phyloP scores from a whole-genome alignment of 2,329 filamentous ascomycete species.

The Raffaelea deltoideospora region DNA sequence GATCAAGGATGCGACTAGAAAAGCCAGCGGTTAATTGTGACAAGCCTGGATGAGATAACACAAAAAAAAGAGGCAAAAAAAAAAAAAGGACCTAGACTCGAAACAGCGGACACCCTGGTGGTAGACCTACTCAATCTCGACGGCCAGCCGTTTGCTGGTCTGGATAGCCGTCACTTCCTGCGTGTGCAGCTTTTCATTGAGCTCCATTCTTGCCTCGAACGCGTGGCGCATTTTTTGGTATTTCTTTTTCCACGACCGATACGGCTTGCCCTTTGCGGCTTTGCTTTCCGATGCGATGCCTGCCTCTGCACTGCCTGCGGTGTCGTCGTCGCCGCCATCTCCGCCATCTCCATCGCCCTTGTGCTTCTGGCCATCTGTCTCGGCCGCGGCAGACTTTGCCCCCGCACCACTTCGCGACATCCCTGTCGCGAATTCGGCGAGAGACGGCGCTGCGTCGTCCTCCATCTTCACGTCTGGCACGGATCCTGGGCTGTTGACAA shows the following conservation, averaged over 20 bases:
- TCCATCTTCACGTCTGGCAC: conserved; percentile 25
- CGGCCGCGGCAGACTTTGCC: neutral
- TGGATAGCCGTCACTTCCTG: conserved; percentile 68
- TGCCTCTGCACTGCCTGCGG: conserved; percentile 7
- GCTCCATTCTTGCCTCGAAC: conserved; percentile 64
- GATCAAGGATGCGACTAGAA: conserved; percentile 67
- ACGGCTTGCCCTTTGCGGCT: conserved; percentile 26
- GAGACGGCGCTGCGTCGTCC: conserved; percentile 12
- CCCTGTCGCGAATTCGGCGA: too few species aligned
- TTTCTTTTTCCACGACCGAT: conserved; percentile 77
- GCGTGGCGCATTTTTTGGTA: conserved; percentile 78
- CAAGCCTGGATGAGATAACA: neutral
- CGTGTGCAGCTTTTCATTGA: conserved; percentile 69
- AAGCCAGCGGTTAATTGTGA: conserved; percentile 8
- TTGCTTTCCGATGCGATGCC: conserved; percentile 12
- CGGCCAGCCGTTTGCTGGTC: conserved; percentile 67
- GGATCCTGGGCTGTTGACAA: conserved; percentile 12
- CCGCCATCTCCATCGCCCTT: conserved; percentile 3
- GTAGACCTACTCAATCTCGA: conserved; percentile 73
- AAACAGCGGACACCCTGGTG: too few species aligned
- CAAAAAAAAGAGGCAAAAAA: neutral
- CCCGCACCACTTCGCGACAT: neutral
- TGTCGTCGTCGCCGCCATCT: conserved; percentile 10
- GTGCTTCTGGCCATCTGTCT: neutral
- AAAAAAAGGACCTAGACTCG: neutral